Base-by-base conservation (phyloP, 1,284 basidiomycete species). In the Microbotryum silenes-acaulis region DNA sequence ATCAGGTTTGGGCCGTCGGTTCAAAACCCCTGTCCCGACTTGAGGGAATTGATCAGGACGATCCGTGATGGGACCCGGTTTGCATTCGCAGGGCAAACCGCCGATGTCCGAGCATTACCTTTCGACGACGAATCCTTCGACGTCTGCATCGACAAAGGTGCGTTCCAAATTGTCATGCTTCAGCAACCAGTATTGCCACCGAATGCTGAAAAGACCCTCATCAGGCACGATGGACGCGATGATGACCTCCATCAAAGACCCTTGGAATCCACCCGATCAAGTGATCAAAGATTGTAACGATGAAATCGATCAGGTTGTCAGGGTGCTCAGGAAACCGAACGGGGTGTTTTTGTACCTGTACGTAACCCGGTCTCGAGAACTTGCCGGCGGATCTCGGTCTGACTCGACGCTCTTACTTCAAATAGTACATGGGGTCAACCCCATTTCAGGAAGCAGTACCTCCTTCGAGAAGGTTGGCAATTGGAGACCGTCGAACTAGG, bases 141-240 rank as follows among this genome's bases (percentile, higher is more conserved):
- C 72, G 78, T 94, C 49, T 88, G 85, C 0, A 86, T 96, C 54
- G 91, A 96, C 77, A 96, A 94, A 82, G 90, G 88, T 81, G 63
- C 25, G 18, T 9, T 44, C 10, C 16, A 14, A 20, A 14, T 14
- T 14, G 47, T 59, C 21, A 12, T 37, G 21, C 21, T 66, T 64
- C 23, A 37, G 14, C 21, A n/a, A 23, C 25, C 16, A 16, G 12
- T 25, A 20, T 27, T 31, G 31, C 57, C 20, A 45, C 45, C 27
- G 29, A 45, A 29, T n/a, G 18, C 7, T 51, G 29, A 42, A 21
- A 27, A 47, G 23, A 54, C 42, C 29, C 49, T 58, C 31, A 31
- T 31, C 31, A 85, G 84, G 84, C 63, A 93, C 90, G 0, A 92
- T 94, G 89, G 91, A 93, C 74, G 89, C 91, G 0, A 89, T 96